Evolutionary conservation across 1,284 basidiomycete genomes (phyloP).

Genomic region (Cryptococcus sp.): DNA sequence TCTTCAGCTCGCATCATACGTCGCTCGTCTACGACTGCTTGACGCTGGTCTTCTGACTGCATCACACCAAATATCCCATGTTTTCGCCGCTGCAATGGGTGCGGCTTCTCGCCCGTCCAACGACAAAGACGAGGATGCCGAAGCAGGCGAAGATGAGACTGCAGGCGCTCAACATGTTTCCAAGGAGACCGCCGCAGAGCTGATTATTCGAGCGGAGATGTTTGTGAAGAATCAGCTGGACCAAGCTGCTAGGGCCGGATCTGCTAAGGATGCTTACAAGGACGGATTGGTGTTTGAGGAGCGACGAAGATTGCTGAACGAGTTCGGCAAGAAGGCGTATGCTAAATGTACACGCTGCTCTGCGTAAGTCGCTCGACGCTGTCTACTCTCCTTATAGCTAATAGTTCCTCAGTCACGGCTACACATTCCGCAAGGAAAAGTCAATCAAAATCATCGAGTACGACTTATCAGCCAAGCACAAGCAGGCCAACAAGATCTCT

Average conservation of each 20-base stretch:
- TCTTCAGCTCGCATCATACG: constrained; percentile 72
- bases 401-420: constrained; percentile 62
- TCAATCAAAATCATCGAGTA: constrained; percentile 94
- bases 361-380: constrained; percentile 64
- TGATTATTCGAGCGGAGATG: constrained; percentile 68
- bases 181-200: constrained; percentile 62
- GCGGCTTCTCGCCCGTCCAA: constrained; percentile 49
- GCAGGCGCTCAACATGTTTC: constrained; percentile 28
- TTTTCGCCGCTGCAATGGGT: constrained; percentile 53
- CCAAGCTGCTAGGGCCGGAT: constrained; percentile 57
- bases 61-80: constrained; percentile 71
- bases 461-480: constrained; percentile 79
- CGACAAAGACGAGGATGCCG: constrained; percentile 54
- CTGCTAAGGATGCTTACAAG: constrained; percentile 82
- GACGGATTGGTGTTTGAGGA: constrained; percentile 83
- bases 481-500: constrained; percentile 62
- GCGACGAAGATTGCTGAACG: constrained; percentile 77
- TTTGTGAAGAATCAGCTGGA: constrained; percentile 70
- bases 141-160: constrained; percentile 37
- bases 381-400: background rate
- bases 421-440: constrained; percentile 91
- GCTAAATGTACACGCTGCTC: constrained; percentile 74
- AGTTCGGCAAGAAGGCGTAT: constrained; percentile 72
- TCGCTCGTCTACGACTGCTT: constrained; percentile 83
- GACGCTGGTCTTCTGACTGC: constrained; percentile 87